Percentiles rank a stretch among this genome's conserved stretches.
Evolutionary conservation across 352 stramenopile species (phyloP).

Genomic region (Phytophthora ohioensis): DNA sequence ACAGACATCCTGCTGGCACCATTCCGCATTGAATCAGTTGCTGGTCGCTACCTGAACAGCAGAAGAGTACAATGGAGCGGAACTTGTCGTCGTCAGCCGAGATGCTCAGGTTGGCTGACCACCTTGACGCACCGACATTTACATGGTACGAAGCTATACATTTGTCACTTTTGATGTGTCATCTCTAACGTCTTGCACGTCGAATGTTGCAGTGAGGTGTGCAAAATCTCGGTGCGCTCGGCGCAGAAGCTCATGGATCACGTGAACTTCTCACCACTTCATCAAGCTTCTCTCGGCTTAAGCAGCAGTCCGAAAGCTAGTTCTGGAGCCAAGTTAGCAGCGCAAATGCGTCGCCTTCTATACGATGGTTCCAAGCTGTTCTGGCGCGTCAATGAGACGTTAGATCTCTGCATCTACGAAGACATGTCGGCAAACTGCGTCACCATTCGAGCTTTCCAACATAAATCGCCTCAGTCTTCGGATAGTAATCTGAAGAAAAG

Average conservation of each 20-base stretch:
- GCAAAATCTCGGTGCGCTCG: constrained; percentile 89
- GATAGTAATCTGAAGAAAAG: constrained; percentile 22
- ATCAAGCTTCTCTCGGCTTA: constrained; percentile 79
- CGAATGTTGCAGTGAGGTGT: constrained; percentile 71
- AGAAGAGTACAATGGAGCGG: constrained; percentile 15
- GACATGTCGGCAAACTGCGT: constrained; percentile 71
- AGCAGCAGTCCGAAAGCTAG: constrained; percentile 30
- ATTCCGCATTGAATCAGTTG: not conserved
- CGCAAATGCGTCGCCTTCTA: constrained; percentile 62
- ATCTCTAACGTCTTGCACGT: constrained; percentile 14
- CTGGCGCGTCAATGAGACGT: constrained; percentile 88
- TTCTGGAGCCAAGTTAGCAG: constrained; percentile 23
- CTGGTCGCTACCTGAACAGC: not conserved
- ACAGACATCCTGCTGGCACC: not conserved
- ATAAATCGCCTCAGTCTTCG: constrained; percentile 36
- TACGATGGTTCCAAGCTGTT: constrained; percentile 91
- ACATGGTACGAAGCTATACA: constrained; percentile 60
- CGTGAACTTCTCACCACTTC: constrained; percentile 89
- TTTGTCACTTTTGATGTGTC: not conserved
- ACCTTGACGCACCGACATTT: constrained; percentile 63
- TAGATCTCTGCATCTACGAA: constrained; percentile 88
- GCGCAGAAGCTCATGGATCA: constrained; percentile 90
- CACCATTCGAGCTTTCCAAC: constrained; percentile 73
- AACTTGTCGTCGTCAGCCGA: constrained; percentile 23
- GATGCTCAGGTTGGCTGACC: constrained; percentile 35